Percentiles rank a stretch among this genome's conserved stretches.
Evolutionary conservation across 148 eudicot genomes (phyloP).

Genomic region (Rhododendron molle): DNA sequence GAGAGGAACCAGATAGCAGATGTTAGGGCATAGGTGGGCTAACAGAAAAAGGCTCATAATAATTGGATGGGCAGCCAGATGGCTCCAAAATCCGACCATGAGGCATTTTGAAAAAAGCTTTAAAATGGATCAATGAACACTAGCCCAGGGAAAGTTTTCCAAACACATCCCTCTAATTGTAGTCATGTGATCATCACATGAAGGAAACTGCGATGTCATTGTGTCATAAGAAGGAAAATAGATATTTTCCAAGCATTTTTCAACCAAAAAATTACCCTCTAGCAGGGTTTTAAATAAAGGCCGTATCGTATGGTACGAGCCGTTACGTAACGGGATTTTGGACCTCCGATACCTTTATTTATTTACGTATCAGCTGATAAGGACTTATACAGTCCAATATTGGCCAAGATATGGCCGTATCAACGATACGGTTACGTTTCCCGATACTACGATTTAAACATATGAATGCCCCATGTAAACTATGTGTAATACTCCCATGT

Average conservation of each 20-base stretch:
- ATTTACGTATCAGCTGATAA: background rate
- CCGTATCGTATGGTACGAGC: accelerated
- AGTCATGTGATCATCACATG: slow-evolving; percentile 4
- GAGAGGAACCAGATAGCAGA: background rate
- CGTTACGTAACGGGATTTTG: background rate
- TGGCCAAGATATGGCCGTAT: too few species aligned
- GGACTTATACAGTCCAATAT: too few species aligned
- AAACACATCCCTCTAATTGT: background rate
- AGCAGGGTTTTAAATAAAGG: background rate
- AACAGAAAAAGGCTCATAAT: background rate
- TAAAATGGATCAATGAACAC: background rate
- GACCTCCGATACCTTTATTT: background rate
- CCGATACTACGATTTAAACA: background rate
- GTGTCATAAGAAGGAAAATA: background rate
- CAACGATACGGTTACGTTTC: background rate
- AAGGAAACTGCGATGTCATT: background rate
- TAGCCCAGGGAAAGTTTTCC: background rate
- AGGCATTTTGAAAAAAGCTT: background rate
- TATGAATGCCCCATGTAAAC: background rate
- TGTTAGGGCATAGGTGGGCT: background rate
- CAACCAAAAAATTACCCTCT: background rate
- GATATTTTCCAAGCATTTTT: background rate
- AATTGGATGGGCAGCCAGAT: slow-evolving; percentile 4
- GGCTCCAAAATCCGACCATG: slow-evolving; percentile 9
- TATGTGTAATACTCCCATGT: background rate